Conservation (phyloP, 2,329 filamentous ascomycete species). For the Penicillium griseofulvum region DNA sequence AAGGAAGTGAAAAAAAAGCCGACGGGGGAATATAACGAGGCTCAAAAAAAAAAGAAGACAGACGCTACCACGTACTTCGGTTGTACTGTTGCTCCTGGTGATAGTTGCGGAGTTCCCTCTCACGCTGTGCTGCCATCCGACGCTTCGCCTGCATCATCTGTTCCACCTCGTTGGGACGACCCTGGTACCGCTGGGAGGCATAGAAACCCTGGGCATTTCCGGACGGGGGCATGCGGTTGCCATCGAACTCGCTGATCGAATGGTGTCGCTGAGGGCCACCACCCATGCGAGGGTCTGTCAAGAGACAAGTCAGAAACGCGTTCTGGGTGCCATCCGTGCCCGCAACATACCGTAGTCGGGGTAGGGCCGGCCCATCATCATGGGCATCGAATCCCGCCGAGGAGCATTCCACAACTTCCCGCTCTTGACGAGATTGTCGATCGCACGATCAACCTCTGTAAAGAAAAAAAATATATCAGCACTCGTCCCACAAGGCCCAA, state of each 20-base stretch:
- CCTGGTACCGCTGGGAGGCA: slow-evolving; percentile 86
- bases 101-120: slow-evolving; percentile 98
- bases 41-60: slow-evolving; percentile 33
- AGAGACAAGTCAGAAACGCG: slow-evolving; percentile 25
- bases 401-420: slow-evolving; percentile 77
- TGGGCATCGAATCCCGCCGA: slow-evolving; percentile 78
- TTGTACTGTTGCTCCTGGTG: slow-evolving; percentile 99
- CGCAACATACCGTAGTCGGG: slow-evolving; percentile 59
- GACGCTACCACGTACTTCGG: slow-evolving; percentile 69
- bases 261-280: slow-evolving; percentile 70
- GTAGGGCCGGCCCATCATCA: slow-evolving; percentile 59
- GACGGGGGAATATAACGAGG: slow-evolving; percentile 36
- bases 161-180: slow-evolving; percentile 86
- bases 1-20: slow-evolving; percentile 25
- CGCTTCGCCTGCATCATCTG: slow-evolving; percentile 99
- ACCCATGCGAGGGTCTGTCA: slow-evolving; percentile 67
- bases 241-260: slow-evolving; percentile 80
- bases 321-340: slow-evolving; percentile 23
- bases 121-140: slow-evolving; percentile 97
- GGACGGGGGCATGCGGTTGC: slow-evolving; percentile 67
- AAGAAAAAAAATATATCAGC: slow-evolving; percentile 26
- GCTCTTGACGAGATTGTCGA: slow-evolving; percentile 94
- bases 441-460: slow-evolving; percentile 91
- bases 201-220: slow-evolving; percentile 92
- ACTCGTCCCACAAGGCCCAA: not conserved